phyloP scores from a whole-genome alignment of 768 basidiomycete genomes.

The Serendipita indica region DNA sequence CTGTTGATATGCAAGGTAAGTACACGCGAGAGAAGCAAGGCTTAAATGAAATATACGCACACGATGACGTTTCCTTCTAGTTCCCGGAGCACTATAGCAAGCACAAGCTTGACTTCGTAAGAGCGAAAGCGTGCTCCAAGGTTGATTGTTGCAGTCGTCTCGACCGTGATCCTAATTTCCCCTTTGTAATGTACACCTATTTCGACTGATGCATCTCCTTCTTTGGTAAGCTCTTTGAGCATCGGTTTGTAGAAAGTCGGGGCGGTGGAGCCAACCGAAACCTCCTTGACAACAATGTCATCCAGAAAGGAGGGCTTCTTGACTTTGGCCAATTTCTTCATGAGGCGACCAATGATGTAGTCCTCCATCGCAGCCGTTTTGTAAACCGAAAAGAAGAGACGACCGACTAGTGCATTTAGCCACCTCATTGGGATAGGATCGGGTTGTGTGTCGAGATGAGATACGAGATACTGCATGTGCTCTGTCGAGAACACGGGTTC shows the following conservation, averaged over 20 bases:
- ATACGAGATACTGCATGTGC: slow-evolving; percentile 74
- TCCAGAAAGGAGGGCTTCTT: slow-evolving; percentile 77
- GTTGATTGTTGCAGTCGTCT: slow-evolving; percentile 77
- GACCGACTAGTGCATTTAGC: slow-evolving; percentile 87
- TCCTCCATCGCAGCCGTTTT: slow-evolving; percentile 68
- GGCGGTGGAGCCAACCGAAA: slow-evolving; percentile 69
- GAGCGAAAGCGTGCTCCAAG: slow-evolving; percentile 74
- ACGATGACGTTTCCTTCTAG: slow-evolving; percentile 83
- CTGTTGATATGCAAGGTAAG: too few species aligned
- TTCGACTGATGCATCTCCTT: slow-evolving; percentile 85
- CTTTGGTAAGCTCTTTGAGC: slow-evolving; percentile 91
- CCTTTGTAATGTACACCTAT: slow-evolving; percentile 74
- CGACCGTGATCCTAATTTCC: slow-evolving; percentile 76
- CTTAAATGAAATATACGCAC: too few species aligned
- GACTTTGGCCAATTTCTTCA: slow-evolving; percentile 88
- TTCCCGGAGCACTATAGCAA: slow-evolving; percentile 77
- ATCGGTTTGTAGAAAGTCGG: slow-evolving; percentile 92
- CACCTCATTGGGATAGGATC: slow-evolving; percentile 96
- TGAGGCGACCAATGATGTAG: slow-evolving; percentile 72
- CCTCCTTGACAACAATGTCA: slow-evolving; percentile 75
- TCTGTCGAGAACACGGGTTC: slow-evolving; percentile 49
- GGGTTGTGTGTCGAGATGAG: slow-evolving; percentile 79
- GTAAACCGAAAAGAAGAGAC: slow-evolving; percentile 86
- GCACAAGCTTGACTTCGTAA: slow-evolving; percentile 75
- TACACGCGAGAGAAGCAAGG: not conserved